These are phyloP conservation scores for Coelastrella sp. DNA, from an alignment of 139 green algal species.

Conservation along the genomic window DNA sequence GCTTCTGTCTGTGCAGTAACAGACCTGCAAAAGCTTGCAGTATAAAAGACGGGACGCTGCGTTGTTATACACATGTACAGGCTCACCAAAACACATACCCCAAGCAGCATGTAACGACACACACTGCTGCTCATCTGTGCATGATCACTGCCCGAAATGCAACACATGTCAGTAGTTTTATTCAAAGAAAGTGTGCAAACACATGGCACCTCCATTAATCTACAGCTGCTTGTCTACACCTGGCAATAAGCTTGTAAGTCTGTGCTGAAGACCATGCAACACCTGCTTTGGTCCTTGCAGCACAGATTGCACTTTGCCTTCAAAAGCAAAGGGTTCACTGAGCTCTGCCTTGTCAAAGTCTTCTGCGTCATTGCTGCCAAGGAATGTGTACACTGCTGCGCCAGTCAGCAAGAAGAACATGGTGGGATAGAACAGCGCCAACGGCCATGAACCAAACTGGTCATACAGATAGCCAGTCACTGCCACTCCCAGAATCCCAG, in stretches of 20 bases:
- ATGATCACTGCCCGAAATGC: too few species aligned
- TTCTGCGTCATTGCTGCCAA: conserved; percentile 52
- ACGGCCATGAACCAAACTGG: conserved; percentile 76
- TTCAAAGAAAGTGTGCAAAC: neutral
- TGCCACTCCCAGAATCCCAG: conserved; percentile 92
- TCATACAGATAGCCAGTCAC: conserved; percentile 79
- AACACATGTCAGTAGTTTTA: neutral
- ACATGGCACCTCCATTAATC: neutral
- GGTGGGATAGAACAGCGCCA: conserved; percentile 85
- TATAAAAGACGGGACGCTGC: too few species aligned
- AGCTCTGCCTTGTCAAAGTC: conserved; percentile 47
- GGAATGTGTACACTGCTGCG: conserved; percentile 45
- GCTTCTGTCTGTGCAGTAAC: neutral
- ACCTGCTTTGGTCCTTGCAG: neutral
- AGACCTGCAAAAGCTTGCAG: neutral
- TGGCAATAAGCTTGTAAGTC: neutral
- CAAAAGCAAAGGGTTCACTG: conserved; percentile 39
- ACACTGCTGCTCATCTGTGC: neutral
- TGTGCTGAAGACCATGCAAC: neutral
- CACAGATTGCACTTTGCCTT: neutral
- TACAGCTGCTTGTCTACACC: neutral
- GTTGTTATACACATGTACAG: neutral
- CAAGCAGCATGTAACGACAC: neutral
- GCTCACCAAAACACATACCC: neutral
- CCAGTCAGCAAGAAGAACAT: conserved; percentile 45